phyloP scores from a whole-genome alignment of 768 basidiomycete genomes.

The Mycena rebaudengoi region DNA sequence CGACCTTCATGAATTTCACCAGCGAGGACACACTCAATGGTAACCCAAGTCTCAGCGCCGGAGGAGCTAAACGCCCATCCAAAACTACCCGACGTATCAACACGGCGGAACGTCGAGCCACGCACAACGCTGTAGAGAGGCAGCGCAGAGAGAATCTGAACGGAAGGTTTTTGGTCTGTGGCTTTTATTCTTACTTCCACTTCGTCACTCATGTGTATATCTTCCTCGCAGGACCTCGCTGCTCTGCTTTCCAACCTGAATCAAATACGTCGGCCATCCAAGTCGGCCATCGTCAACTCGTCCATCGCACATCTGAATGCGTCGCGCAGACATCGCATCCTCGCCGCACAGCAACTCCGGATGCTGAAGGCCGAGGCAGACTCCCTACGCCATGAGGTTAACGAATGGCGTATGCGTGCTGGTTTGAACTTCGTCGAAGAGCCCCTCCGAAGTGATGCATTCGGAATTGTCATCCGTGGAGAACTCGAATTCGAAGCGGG shows the following conservation, averaged over 20 bases:
- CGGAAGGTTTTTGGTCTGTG: constrained; percentile 62
- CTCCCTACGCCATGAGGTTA: constrained; percentile 88
- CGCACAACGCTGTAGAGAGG: constrained; percentile 84
- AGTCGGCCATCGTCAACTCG: constrained; percentile 96
- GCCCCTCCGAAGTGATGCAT: constrained; percentile 74
- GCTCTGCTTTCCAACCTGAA: constrained; percentile 90
- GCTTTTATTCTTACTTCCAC: background rate
- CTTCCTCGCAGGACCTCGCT: constrained; percentile 94
- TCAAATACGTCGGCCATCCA: constrained; percentile 92
- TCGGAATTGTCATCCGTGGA: constrained; percentile 72
- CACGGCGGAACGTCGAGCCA: constrained; percentile 81
- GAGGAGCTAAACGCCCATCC: constrained; percentile 46
- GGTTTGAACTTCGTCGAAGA: constrained; percentile 78
- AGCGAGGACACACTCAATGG: constrained; percentile 19
- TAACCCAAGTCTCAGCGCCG: too few relatives aligned
- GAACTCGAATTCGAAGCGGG: constrained; percentile 72
- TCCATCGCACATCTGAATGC: constrained; percentile 90
- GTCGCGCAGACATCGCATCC: constrained; percentile 80
- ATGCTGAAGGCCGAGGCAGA: constrained; percentile 83
- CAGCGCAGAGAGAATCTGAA: constrained; percentile 79
- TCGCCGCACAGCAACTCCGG: constrained; percentile 86
- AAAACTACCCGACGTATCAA: constrained; percentile 76
- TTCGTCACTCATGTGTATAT: background rate
- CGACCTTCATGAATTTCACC: constrained; percentile 20
- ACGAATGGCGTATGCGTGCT: constrained; percentile 89